Percentiles rank a stretch among this genome's conserved stretches.
These are phyloP conservation scores for Arbutus unedo DNA, from an alignment of 148 eudicot species.

Conservation along the genomic window DNA sequence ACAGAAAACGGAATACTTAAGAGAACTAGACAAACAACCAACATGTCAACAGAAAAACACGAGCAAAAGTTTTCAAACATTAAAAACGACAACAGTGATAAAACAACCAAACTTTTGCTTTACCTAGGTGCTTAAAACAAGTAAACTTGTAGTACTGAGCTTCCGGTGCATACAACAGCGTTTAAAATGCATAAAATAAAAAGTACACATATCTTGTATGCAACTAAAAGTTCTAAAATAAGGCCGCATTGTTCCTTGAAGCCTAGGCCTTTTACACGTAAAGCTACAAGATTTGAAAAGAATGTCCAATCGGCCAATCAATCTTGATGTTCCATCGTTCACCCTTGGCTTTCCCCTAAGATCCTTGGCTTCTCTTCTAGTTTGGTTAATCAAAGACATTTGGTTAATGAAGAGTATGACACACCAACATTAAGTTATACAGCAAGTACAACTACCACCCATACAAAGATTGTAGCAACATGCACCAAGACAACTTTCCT, in stretches of 20 bases:
- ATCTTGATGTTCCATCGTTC: too few species aligned
- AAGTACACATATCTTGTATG: background rate
- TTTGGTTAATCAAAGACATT: background rate
- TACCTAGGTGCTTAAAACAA: background rate
- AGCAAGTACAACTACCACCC: background rate
- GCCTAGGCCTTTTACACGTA: background rate
- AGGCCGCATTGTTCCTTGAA: background rate
- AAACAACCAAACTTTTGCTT: background rate
- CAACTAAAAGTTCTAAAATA: background rate
- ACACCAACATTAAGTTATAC: background rate
- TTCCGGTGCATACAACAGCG: background rate
- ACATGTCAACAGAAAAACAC: background rate
- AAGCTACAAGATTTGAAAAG: background rate
- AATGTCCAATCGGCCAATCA: too few species aligned
- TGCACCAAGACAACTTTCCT: background rate
- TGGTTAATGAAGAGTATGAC: background rate
- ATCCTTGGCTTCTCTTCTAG: background rate
- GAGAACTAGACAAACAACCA: background rate
- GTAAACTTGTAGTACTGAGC: background rate
- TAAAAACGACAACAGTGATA: background rate
- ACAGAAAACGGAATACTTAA: background rate
- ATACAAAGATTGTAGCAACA: background rate
- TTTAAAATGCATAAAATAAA: background rate
- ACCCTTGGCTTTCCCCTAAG: background rate
- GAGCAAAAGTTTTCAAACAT: background rate